These are phyloP conservation scores for Ensete glaucum DNA, from an alignment of 176 grass and related monocot species.

Conservation along the genomic window DNA sequence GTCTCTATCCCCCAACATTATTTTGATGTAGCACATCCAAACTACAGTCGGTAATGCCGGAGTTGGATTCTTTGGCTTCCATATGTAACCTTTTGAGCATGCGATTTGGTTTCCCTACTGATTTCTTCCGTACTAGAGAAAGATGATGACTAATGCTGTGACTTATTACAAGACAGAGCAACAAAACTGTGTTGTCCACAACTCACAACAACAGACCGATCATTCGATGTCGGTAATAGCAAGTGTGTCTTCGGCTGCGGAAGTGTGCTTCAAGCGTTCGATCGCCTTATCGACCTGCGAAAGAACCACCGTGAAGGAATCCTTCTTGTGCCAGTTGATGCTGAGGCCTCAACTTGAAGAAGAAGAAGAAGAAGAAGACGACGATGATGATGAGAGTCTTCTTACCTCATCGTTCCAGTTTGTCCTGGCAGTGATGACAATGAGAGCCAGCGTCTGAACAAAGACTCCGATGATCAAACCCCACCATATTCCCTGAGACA, in stretches of 20 bases:
- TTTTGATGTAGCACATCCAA: too few species aligned
- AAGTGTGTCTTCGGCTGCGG: background rate
- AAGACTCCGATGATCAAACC: slow-evolving; percentile 61
- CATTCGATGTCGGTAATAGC: slow-evolving; percentile 1
- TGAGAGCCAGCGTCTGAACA: slow-evolving; percentile 48
- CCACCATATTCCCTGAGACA: slow-evolving; percentile 77
- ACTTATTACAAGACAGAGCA: background rate
- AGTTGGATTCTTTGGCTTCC: too few species aligned
- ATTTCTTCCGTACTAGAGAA: too few species aligned
- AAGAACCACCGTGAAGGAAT: background rate
- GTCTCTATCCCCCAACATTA: too few species aligned
- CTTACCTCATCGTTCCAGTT: slow-evolving; percentile 69
- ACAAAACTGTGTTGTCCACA: background rate
- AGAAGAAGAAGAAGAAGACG: background rate
- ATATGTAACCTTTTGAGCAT: too few species aligned
- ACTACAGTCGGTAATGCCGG: too few species aligned
- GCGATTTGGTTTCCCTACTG: too few species aligned
- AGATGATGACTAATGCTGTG: background rate
- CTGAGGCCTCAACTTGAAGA: too few species aligned
- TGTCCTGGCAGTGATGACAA: slow-evolving; percentile 59
- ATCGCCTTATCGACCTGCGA: slow-evolving; percentile 13
- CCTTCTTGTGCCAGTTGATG: background rate
- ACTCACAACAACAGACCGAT: background rate
- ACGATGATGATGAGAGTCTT: background rate
- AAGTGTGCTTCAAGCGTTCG: slow-evolving; percentile 8